A percentile compares a stretch with the other conserved stretches of the same genome.
Evolutionary conservation across 352 stramenopile species (phyloP).

Genomic region (Globisporangium polare): DNA sequence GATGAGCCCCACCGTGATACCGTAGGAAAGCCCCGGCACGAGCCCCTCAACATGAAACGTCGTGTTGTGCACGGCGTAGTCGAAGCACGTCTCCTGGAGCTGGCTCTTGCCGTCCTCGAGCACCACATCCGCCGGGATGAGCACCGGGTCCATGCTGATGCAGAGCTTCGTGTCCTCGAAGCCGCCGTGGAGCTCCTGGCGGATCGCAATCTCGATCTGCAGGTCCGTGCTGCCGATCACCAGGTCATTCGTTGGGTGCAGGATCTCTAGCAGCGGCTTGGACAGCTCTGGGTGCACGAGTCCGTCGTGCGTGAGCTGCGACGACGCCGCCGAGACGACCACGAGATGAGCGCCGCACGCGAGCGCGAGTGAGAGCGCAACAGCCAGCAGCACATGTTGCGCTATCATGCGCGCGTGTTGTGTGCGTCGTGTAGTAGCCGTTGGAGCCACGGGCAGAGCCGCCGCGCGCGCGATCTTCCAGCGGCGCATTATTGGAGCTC

Average conservation of each 20-base stretch:
- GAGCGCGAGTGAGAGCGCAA: neutral
- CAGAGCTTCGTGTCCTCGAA: conserved; percentile 41
- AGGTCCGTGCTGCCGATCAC: conserved; percentile 41
- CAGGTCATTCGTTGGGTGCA: conserved; percentile 47
- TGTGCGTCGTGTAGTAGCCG: neutral
- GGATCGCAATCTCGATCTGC: conserved; percentile 50
- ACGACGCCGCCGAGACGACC: conserved; percentile 5
- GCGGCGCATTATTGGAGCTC: neutral
- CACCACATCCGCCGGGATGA: conserved; percentile 34
- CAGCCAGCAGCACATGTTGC: neutral
- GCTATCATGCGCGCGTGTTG: neutral
- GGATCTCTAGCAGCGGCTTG: conserved; percentile 45
- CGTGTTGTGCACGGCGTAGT: conserved; percentile 42
- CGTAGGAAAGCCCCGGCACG: conserved; percentile 48
- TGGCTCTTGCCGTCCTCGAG: conserved; percentile 27
- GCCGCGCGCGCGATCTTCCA: neutral
- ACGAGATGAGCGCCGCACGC: neutral
- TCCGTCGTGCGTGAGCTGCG: conserved; percentile 29
- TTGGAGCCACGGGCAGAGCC: neutral
- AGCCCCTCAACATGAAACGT: conserved; percentile 56
- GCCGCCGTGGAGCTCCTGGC: conserved; percentile 24
- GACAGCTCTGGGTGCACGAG: conserved; percentile 22
- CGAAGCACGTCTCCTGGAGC: conserved; percentile 55
- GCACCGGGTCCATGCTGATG: conserved; percentile 48
- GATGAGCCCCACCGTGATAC: conserved; percentile 48